Evolutionary conservation across 805 yeast species (phyloP), one percentile per base, ranked within the genome.

Genomic region (Starmerella kuoi): DNA sequence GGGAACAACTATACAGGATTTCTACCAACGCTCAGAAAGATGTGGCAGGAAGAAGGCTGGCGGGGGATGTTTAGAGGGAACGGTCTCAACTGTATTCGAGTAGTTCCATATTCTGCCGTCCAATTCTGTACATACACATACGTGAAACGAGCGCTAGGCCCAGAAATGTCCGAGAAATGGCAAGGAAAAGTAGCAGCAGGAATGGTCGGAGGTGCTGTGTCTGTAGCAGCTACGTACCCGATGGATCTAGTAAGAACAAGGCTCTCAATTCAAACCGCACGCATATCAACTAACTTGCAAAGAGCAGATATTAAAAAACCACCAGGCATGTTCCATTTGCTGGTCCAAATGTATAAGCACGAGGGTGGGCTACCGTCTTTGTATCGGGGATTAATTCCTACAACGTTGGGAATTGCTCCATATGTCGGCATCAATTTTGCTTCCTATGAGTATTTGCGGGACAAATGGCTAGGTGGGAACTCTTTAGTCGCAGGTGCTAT

Each of bases 351-450:
- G 18, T 83, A 81, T 61, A 54, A 52, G 14, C 70, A 68, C 14
- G 98, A 88, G 62, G 97, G 97, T 28, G 95, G 95, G 0, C 20
- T 84, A 7, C 47, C 57, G 2, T 94, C 86, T 0, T 65, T 88
- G 14, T 88, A 83, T 58, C 68, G 87, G 39, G 98, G 98, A 2
- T 67, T 87, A 11, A 66, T 78, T 47, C 95, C 97, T n/a, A 88
- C 97, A 0, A 75, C 87, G 1, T 62, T 83, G 44, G 96, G 97
- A 1, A 95, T 91, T 18, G 96, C 95, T 1, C 96, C 97, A 1
- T 91, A 87, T 56, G 95, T 85, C 25, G 95, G 95, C 3, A 72
- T 88, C 40, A 88, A 87, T 61, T 88, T 88, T 58, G 79, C 95
- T 2, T 76, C 85, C 35, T 88, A 87, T 65, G 97, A 91, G 56